Percentiles rank a stretch among this genome's conserved stretches.
Evolutionary conservation across 2,329 filamentous ascomycete genomes (phyloP).

Genomic region (Penicillium sp.): DNA sequence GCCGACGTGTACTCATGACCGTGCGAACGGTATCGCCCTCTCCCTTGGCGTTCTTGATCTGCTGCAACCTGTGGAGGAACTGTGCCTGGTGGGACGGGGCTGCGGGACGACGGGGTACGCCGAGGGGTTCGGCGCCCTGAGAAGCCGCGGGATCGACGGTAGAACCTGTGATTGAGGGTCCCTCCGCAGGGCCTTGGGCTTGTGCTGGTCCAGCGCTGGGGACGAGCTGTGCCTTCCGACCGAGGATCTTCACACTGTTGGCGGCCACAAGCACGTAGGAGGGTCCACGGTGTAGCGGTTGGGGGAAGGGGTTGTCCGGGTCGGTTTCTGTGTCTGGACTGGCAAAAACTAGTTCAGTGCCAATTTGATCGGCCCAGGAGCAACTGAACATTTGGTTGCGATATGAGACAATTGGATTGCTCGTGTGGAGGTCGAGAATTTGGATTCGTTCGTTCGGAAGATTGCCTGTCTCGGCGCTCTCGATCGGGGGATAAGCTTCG

Average conservation of each 20-base stretch:
- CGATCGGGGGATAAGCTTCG: slow-evolving; percentile 39
- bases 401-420: slow-evolving; percentile 76
- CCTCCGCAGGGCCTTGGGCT: not conserved
- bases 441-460: slow-evolving; percentile 56
- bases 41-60: slow-evolving; percentile 62
- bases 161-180: not conserved
- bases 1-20: slow-evolving; percentile 49
- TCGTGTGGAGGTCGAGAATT: slow-evolving; percentile 76
- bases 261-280: slow-evolving; percentile 71
- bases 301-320: slow-evolving; percentile 25
- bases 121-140: slow-evolving; percentile 1
- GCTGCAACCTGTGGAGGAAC: slow-evolving; percentile 66
- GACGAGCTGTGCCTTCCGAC: slow-evolving; percentile 61
- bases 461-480: slow-evolving; percentile 35
- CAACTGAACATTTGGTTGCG: slow-evolving; percentile 75
- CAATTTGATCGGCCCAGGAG: slow-evolving; percentile 76
- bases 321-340: slow-evolving; percentile 37
- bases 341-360: slow-evolving; percentile 76
- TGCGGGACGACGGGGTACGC: slow-evolving; percentile 25
- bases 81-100: slow-evolving; percentile 45
- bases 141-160: not conserved
- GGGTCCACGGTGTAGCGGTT: slow-evolving; percentile 41
- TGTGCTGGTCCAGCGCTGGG: slow-evolving; percentile 38
- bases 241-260: slow-evolving; percentile 67
- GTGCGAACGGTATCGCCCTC: slow-evolving; percentile 65